A percentile compares a stretch with the other conserved stretches of the same genome.
These are phyloP conservation scores for Suillus hirtellus DNA, from an alignment of 768 basidiomycete species.

Conservation along the genomic window DNA sequence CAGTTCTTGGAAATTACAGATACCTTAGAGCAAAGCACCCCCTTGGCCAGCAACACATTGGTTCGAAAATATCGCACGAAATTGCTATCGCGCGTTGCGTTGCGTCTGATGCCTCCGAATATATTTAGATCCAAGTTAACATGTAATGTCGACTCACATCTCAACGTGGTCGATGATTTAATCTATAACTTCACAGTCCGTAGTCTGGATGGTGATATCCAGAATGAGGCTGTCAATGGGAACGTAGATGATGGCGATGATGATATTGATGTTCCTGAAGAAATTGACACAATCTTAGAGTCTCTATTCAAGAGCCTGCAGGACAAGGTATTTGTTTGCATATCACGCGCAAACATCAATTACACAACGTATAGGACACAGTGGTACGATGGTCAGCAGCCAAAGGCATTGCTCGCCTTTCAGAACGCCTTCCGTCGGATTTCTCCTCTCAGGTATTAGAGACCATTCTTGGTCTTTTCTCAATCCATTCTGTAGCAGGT, in stretches of 20 bases:
- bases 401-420: conserved; percentile 85
- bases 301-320: conserved; percentile 71
- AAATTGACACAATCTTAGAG: conserved; percentile 73
- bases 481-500: conserved; percentile 66
- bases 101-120: conserved; percentile 59
- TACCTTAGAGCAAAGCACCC: conserved; percentile 40
- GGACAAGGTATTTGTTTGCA: conserved; percentile 64
- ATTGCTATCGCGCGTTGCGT: conserved; percentile 61
- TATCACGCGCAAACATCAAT: neutral
- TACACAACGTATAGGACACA: conserved; percentile 65
- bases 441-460: conserved; percentile 83
- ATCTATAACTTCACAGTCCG: conserved; percentile 20
- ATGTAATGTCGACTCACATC: conserved; percentile 1
- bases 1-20: conserved; percentile 47
- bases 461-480: conserved; percentile 74
- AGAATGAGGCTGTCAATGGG: conserved; percentile 12
- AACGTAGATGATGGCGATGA: conserved; percentile 26
- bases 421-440: conserved; percentile 74
- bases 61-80: conserved; percentile 72
- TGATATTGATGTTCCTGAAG: conserved; percentile 71
- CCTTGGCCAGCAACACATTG: conserved; percentile 56
- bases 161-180: neutral
- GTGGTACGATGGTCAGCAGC: conserved; percentile 93
- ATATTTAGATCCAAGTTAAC: conserved; percentile 23
- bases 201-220: conserved; percentile 21